Base-by-base conservation (phyloP, 1,139 yeast genomes). In the Blastobotrys malaysiensis region DNA sequence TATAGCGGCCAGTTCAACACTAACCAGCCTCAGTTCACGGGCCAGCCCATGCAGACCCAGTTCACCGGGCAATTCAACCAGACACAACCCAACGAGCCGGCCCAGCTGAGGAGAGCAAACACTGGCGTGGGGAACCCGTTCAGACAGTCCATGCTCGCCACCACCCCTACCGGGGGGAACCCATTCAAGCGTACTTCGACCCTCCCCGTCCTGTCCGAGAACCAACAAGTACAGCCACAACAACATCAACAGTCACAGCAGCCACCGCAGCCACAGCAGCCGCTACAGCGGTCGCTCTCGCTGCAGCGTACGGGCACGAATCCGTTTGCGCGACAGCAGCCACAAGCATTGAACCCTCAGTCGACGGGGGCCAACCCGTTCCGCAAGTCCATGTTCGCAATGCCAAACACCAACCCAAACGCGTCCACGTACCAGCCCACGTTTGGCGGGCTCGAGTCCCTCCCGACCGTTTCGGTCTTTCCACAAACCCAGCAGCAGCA, bases 301-400 rank as follows among this genome's bases (percentile, higher is more conserved):
- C 48, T 68, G 7, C 68, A 65, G 46, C 60, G 68, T 36, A 70
- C 77, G 0, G 75, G 75, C 13, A 71, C 81, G 3, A 83, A 83
- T 63, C 88, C 88, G 39, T 68, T 68, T 56, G 57, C 69, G 11
- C 52, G 56, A 20, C 55, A 48, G 26, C 60, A 48, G 43, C 20
- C 43, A 14, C 56, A 51, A 36, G 46, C 31, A 16, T 46, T 56
- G 45, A 49, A 50, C 11, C 55, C 61, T 1, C 63, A 61, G 47
- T 21, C 60, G 57, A 64, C 74, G 60, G 65, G 70, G 55, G 60
- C 65, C 58, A 53, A 59, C 57, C 62, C 67, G 53, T 59, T 69
- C 61, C 57, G 67, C 45, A 56, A 55, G 36, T 55, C 61, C 43
- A 56, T 57, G 55, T 36, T 56, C 21, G 51, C 55, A n/a, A 49